Base-by-base conservation (phyloP, 345 rosid genomes). In the Citrus unshiu region DNA sequence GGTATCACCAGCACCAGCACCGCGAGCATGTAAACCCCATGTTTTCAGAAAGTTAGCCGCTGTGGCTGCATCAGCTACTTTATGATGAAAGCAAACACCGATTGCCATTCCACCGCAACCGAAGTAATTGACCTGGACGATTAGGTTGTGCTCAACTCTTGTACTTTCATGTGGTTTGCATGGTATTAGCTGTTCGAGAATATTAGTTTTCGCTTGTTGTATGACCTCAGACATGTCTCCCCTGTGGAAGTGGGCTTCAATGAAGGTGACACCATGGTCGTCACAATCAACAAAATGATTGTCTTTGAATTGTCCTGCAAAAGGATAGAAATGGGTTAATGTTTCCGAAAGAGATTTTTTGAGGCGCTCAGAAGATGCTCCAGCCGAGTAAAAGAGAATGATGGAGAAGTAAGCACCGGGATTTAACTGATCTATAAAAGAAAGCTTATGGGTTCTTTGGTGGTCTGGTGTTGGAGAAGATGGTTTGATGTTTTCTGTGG, bases 31-130 rank as follows among this genome's bases (percentile, higher is more conserved):
- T 5, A 54, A 58, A 49, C 78, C 76, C 87, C 83, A 84, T 1
- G 8, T 21, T 19, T 80, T 78, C 6, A 84, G 16, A 2, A 84
- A 76, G 16, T 39, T 71, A 9, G 68, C 65, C 0, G 78, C 35
- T 7, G 87, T 74, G 1, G 82, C 43, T 29, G 62, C 87, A 32
- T 84, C 85, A 0, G 78, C 85, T 3, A 84, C 46, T 43, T 46
- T 67, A 69, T 84, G 87, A 2, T 51, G 34, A 10, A 79, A 43
- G 70, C 73, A 69, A 27, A 62, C 60, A 10, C 80, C 79, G 0
- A 84, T 79, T 2, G 83, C 82, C 4, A 79, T 58, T 16, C 87
- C 86, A 32, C 84, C 83, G 18, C 87, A 81, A 24, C 49, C 39
- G 74, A 87, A 84, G 54, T 35, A 57, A 69, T 66, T 86, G 30